These are phyloP conservation scores for Ceratocystis albifundus DNA, from an alignment of 2,329 filamentous ascomycete genomes.

Conservation along the genomic window DNA sequence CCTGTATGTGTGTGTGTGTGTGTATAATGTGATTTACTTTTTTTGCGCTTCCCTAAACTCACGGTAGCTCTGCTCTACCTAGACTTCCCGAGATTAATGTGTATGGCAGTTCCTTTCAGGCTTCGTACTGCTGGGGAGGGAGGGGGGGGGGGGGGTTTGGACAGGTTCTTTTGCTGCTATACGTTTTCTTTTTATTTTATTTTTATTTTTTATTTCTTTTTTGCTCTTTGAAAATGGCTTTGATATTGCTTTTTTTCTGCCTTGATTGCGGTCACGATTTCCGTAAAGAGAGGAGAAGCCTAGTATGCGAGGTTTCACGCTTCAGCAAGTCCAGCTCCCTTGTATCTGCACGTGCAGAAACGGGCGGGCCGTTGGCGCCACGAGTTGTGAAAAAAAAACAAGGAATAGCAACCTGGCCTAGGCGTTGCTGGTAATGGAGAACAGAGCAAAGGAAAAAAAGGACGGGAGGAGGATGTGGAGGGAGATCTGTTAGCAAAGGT, in stretches of 20 bases:
- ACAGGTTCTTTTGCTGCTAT: not conserved
- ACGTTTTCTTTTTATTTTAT: not conserved
- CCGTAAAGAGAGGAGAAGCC: not conserved
- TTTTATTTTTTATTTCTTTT: not conserved
- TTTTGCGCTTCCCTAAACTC: too few species aligned
- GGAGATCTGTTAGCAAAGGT: not conserved
- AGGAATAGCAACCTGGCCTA: not conserved
- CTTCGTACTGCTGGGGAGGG: not conserved
- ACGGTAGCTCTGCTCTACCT: too few species aligned
- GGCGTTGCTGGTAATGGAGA: too few species aligned
- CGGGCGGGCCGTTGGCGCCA: not conserved
- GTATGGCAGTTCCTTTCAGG: not conserved
- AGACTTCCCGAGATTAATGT: too few species aligned
- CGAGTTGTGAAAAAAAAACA: not conserved
- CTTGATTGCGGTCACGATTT: not conserved
- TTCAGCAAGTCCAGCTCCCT: not conserved
- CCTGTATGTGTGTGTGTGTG: too few species aligned
- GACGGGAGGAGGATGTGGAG: not conserved
- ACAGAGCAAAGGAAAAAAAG: not conserved
- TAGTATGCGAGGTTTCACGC: conserved; percentile 4
- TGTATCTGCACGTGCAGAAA: not conserved
- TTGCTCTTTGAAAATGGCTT: not conserved
- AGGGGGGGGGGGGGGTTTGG: too few species aligned
- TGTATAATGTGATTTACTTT: too few species aligned
- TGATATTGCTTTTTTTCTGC: not conserved